Conservation (phyloP, 2,329 filamentous ascomycete genomes). For the Whalleya microplaca region DNA sequence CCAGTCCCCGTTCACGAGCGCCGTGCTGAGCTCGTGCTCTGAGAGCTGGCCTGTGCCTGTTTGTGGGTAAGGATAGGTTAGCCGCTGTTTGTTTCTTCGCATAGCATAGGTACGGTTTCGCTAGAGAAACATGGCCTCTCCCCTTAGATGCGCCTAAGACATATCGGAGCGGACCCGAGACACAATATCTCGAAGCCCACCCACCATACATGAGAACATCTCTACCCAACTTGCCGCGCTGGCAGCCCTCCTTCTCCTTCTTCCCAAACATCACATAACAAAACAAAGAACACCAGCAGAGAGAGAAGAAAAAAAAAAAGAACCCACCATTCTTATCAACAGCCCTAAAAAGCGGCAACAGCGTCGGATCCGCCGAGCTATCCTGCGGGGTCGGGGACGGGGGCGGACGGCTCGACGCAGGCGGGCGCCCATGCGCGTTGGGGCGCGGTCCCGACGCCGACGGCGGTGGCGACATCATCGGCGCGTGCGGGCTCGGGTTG, state of each 20-base stretch:
- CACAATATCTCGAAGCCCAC: too few species aligned
- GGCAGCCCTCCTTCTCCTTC: too few species aligned
- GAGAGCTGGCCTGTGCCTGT: slow-evolving; percentile 78
- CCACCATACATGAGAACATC: too few species aligned
- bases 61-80: slow-evolving; percentile 9
- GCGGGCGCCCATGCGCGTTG: slow-evolving; percentile 52
- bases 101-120: too few species aligned
- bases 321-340: slow-evolving; percentile 80
- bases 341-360: slow-evolving; percentile 85
- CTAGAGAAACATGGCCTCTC: too few species aligned
- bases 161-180: too few species aligned
- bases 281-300: too few species aligned
- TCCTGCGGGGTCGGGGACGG: slow-evolving; percentile 61
- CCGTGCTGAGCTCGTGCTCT: slow-evolving; percentile 83
- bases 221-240: too few species aligned
- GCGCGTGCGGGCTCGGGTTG: slow-evolving; percentile 15
- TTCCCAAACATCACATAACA: too few species aligned
- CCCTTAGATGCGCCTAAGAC: too few species aligned
- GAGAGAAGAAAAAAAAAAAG: not conserved
- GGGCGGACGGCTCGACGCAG: slow-evolving; percentile 65
- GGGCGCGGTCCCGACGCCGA: slow-evolving; percentile 47
- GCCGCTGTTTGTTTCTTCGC: slow-evolving; percentile 5
- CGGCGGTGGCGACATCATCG: slow-evolving; percentile 55
- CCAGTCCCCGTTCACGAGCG: slow-evolving; percentile 96
- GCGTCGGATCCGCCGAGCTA: slow-evolving; percentile 65